Evolutionary conservation across 192 early-diverging fungal species (phyloP), one percentile per base, ranked within the genome.

Genomic region (Entomortierella beljakovae): DNA sequence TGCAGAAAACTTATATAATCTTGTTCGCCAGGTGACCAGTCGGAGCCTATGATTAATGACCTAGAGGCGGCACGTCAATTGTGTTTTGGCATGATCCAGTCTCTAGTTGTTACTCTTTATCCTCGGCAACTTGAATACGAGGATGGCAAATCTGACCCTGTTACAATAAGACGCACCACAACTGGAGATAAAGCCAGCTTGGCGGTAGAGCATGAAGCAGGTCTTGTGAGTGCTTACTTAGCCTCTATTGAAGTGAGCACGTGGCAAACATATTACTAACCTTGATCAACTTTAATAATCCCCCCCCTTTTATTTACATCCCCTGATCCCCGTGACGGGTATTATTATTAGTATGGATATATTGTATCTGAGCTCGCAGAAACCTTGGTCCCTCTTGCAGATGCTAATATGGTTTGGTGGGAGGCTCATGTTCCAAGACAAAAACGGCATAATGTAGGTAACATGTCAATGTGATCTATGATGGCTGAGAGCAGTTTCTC

Each of bases 31-130:
- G 4, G 15, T 28, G 29, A 25, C 13, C 22, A 35, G 6, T 4
- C 26, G 48, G 43, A 29, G 32, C n/a, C 28, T 6, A 4, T 13
- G 31, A 28, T 7, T 40, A n/a, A 11, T 15, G 35, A 52, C 29
- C 46, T 20, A 29, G 66, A 60, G 25, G 15, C 25, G 20, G 15
- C 55, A 3, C 66, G 73, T 23, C 63, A 61, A 32, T 48, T 82
- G 22, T 82, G 81, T 20, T 82, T 75, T 59, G 81, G 81, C 22
- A 77, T 82, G 81, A 65, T 82, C 32, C 55, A 82, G 33, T 71
- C 73, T 1, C 53, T 71, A 29, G 49, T 77, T 9, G 64, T 82
- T 4, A 71, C 74, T 2, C 65, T 82, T 9, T 76, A 82, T 34
- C 81, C 81, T 23, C 54, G 81, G n/a, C 81, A 75, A 23, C 65